A percentile compares a stretch with the other conserved stretches of the same genome.
Evolutionary conservation across 768 basidiomycete genomes (phyloP).

Genomic region (Leucocoprinus birnbaumii): DNA sequence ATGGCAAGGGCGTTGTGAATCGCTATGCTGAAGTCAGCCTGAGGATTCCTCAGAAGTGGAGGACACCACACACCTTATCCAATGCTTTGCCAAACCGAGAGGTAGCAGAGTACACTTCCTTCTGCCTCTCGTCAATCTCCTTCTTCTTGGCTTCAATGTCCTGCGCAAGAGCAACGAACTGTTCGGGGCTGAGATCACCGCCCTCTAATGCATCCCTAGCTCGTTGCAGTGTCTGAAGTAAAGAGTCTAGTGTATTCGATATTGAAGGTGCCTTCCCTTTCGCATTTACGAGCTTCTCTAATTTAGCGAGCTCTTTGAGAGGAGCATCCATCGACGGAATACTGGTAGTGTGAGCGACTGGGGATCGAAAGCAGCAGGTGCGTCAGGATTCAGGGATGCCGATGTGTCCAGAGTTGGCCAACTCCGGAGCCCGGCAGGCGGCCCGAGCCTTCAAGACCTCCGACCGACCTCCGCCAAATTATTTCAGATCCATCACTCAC

Average conservation of each 20-base stretch:
- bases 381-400: too few species aligned
- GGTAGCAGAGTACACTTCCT: slow-evolving; percentile 79
- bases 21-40: slow-evolving; percentile 35
- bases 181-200: slow-evolving; percentile 45
- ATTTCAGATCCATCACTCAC: slow-evolving; percentile 5
- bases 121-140: slow-evolving; percentile 84
- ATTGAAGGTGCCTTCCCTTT: slow-evolving; percentile 57
- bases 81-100: slow-evolving; percentile 80
- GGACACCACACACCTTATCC: slow-evolving; percentile 70
- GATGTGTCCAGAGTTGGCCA: too few species aligned
- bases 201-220: slow-evolving; percentile 51
- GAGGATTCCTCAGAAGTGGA: not conserved
- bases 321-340: slow-evolving; percentile 58
- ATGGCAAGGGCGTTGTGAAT: slow-evolving; percentile 58
- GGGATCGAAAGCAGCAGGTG: not conserved
- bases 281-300: slow-evolving; percentile 58
- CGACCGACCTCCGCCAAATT: not conserved
- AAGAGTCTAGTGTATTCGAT: slow-evolving; percentile 57
- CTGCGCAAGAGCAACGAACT: slow-evolving; percentile 48
- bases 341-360: not conserved
- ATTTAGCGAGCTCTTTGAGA: slow-evolving; percentile 76
- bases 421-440: too few species aligned
- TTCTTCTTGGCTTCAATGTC: slow-evolving; percentile 73
- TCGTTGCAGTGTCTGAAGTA: slow-evolving; percentile 56
- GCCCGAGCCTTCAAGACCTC: too few species aligned